Percentiles rank a stretch among this genome's conserved stretches.
Evolutionary conservation across 306 rosid species (phyloP).

Genomic region (Geum urbanum): DNA sequence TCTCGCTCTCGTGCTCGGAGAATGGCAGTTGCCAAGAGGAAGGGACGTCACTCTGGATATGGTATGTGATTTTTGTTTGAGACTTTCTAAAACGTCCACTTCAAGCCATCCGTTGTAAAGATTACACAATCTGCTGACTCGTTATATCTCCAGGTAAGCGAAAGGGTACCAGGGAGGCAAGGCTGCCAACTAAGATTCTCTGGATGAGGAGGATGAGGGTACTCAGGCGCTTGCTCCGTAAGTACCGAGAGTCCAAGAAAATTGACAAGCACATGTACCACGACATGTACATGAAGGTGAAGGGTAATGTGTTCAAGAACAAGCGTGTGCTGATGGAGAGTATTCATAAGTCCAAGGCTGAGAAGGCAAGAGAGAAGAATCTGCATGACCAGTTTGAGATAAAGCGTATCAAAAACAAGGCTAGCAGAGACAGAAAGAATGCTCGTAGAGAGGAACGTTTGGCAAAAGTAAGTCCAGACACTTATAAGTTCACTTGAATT

Average conservation of each 20-base stretch:
- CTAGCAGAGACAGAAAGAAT: constrained; percentile 45
- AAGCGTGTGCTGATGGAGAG: constrained; percentile 55
- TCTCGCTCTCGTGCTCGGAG: constrained; percentile 92
- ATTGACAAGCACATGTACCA: constrained; percentile 49
- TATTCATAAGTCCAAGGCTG: constrained; percentile 51
- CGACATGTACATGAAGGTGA: constrained; percentile 53
- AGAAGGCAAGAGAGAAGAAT: constrained; percentile 48
- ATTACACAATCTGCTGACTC: background rate
- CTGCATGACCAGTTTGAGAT: constrained; percentile 46
- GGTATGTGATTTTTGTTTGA: constrained; percentile 37
- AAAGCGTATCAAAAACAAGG: constrained; percentile 48
- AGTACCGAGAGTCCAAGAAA: constrained; percentile 44
- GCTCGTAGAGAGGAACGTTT: constrained; percentile 46
- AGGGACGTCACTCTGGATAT: constrained; percentile 95
- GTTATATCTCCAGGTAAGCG: constrained; percentile 43
- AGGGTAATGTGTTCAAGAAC: constrained; percentile 50
- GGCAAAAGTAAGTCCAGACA: constrained; percentile 28
- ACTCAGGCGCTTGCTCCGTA: constrained; percentile 46
- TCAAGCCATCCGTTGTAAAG: background rate
- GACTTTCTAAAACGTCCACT: background rate
- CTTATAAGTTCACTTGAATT: background rate
- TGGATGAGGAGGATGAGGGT: constrained; percentile 62
- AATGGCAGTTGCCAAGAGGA: constrained; percentile 91
- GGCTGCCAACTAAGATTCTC: constrained; percentile 52
- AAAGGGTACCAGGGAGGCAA: constrained; percentile 60